A percentile compares a stretch with the other conserved stretches of the same genome.
Evolutionary conservation across 257 asterid genomes (phyloP).

Genomic region (Rauvolfia tetraphylla): DNA sequence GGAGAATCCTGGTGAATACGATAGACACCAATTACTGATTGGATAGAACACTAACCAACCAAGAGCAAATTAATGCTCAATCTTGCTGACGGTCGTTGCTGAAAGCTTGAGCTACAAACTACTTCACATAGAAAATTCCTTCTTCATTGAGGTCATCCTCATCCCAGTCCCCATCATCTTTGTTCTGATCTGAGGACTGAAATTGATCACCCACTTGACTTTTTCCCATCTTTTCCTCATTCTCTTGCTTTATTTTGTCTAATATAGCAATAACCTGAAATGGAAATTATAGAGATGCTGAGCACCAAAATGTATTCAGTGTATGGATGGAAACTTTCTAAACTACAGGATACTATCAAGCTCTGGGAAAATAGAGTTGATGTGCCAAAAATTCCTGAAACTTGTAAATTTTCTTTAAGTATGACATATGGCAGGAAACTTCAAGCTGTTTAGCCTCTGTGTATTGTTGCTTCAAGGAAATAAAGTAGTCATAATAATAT

Average conservation of each 20-base stretch:
- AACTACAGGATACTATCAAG: not conserved
- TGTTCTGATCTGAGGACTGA: conserved; percentile 38
- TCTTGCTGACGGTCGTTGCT: conserved; percentile 9
- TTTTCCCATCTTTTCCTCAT: conserved; percentile 28
- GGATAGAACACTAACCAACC: conserved; percentile 30
- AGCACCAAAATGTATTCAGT: conserved; percentile 15
- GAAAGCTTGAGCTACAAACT: conserved; percentile 18
- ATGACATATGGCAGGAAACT: not conserved
- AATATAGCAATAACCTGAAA: conserved; percentile 90
- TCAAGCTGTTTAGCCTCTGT: not conserved
- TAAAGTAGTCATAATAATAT: not conserved
- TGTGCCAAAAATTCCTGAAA: not conserved
- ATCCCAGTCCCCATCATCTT: conserved; percentile 51
- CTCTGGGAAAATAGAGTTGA: not conserved
- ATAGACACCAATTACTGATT: not conserved
- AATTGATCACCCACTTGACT: conserved; percentile 26
- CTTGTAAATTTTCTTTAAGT: not conserved
- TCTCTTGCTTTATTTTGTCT: conserved; percentile 86
- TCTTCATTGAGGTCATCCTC: conserved; percentile 71
- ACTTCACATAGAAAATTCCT: conserved; percentile 80
- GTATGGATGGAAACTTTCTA: not conserved
- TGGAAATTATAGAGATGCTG: not conserved
- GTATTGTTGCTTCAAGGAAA: not conserved
- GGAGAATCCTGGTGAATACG: not conserved
- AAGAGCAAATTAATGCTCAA: conserved; percentile 17